Percentiles rank a stretch among this genome's conserved stretches.
phyloP scores from a whole-genome alignment of 768 basidiomycete species.

The Phanerochaete carnosa region DNA sequence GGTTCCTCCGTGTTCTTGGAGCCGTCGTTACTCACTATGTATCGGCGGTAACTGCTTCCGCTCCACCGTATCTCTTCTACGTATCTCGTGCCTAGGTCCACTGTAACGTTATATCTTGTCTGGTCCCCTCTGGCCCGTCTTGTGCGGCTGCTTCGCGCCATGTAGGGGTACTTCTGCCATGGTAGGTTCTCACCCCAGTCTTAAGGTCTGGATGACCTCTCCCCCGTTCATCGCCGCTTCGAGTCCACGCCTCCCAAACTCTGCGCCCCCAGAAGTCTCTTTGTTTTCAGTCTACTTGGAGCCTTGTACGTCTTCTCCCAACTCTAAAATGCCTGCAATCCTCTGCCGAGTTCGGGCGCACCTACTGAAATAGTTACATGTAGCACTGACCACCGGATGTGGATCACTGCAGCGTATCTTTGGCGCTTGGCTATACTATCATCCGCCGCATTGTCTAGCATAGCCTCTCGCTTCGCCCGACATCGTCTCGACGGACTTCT shows the following conservation, averaged over 20 bases:
- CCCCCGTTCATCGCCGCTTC: not conserved
- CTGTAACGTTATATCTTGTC: too few relatives aligned
- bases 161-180: not conserved
- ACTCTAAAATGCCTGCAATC: not conserved
- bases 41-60: not conserved
- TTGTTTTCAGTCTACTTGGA: too few relatives aligned
- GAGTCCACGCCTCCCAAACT: not conserved
- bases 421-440: not conserved
- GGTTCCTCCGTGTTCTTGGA: not conserved
- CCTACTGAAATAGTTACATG: not conserved
- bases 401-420: not conserved
- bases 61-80: not conserved
- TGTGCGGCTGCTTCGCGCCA: not conserved
- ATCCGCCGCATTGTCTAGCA: not conserved
- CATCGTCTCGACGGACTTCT: not conserved
- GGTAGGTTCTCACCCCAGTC: not conserved
- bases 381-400: not conserved
- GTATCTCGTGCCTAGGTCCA: not conserved
- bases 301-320: too few relatives aligned
- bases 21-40: not conserved
- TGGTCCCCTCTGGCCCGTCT: not conserved
- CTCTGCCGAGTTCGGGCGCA: not conserved
- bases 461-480: not conserved
- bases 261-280: not conserved
- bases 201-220: not conserved